Evolutionary conservation across 2,329 filamentous ascomycete genomes (phyloP).

Genomic region (Colletotrichum eleusines): DNA sequence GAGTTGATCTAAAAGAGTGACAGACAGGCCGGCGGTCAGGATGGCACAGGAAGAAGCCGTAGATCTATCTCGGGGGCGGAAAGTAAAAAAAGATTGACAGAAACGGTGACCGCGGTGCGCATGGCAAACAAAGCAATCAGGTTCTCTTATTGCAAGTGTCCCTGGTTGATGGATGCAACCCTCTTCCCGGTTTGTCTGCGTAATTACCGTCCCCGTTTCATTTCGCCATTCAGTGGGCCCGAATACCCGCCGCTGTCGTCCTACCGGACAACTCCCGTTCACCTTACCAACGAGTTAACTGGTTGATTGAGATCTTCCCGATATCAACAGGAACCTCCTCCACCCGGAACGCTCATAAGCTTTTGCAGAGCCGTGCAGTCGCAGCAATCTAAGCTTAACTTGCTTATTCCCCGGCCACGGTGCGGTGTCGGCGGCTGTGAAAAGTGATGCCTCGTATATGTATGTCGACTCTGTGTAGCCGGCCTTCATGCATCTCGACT

Average conservation of each 20-base stretch:
- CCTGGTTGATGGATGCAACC: slow-evolving; percentile 18
- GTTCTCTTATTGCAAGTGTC: slow-evolving; percentile 28
- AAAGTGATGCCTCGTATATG: not conserved
- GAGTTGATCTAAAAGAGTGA: slow-evolving; percentile 31
- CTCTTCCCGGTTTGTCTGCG: slow-evolving; percentile 19
- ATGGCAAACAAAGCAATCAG: slow-evolving; percentile 18
- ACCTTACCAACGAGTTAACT: not conserved
- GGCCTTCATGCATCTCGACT: not conserved
- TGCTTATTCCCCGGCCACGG: not conserved
- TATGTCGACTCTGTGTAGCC: not conserved
- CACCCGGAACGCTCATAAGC: not conserved
- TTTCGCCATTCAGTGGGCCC: slow-evolving; percentile 14
- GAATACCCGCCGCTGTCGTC: not conserved
- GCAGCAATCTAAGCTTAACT: not conserved
- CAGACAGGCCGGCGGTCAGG: not conserved
- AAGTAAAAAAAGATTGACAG: not conserved
- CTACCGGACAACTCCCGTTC: slow-evolving; percentile 12
- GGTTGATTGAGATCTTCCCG: slow-evolving; percentile 8
- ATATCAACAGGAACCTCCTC: not conserved
- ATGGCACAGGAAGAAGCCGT: slow-evolving; percentile 7
- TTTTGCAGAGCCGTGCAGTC: not conserved
- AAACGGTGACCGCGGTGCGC: not conserved
- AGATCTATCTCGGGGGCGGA: slow-evolving; percentile 1
- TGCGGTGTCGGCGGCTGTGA: no score
- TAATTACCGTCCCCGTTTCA: slow-evolving; percentile 15